Conservation (phyloP, 305 asterid species). For the Rubia occidens region DNA sequence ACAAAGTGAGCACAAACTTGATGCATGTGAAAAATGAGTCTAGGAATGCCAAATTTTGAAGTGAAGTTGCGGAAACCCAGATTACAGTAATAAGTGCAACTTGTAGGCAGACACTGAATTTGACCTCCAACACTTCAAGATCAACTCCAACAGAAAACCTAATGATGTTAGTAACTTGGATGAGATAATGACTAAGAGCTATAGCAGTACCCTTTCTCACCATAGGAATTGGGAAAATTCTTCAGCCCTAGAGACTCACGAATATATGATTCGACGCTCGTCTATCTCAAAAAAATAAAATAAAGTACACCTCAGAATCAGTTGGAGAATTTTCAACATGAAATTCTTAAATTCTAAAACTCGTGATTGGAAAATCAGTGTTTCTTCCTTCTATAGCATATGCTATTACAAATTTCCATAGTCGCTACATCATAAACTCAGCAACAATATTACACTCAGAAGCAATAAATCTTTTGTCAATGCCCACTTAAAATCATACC, state of each 20-base stretch:
- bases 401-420: neutral
- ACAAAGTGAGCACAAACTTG: neutral
- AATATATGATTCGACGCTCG: neutral
- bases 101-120: neutral
- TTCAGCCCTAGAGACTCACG: neutral
- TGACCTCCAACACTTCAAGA: neutral
- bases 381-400: neutral
- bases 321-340: neutral
- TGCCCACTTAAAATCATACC: slow-evolving; percentile 25
- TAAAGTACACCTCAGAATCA: neutral
- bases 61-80: neutral
- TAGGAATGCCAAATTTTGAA: neutral
- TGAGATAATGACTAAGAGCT: neutral
- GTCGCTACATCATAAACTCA: neutral
- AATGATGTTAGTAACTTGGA: neutral
- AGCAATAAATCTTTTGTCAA: neutral
- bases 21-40: neutral
- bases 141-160: neutral
- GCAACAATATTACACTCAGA: neutral
- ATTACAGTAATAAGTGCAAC: neutral
- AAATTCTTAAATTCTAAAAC: neutral
- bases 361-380: neutral
- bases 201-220: neutral
- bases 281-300: neutral
- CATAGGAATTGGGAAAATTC: neutral